Evolutionary conservation across 2,329 filamentous ascomycete genomes (phyloP).

Genomic region (Lasiodiplodia hormozganensis): DNA sequence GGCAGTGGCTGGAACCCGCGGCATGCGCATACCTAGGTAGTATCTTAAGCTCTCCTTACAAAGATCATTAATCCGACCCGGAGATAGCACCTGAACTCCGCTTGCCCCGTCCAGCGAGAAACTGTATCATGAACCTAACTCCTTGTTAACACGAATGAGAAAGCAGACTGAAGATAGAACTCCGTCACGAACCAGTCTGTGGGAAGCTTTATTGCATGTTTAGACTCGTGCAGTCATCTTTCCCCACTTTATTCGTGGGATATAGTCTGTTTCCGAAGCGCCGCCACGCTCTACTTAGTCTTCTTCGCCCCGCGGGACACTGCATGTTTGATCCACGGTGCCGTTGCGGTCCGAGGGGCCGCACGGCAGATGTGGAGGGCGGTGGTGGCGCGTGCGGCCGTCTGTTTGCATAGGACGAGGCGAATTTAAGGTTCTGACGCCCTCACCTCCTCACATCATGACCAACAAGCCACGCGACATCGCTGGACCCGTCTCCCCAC

Average conservation of each 20-base stretch:
- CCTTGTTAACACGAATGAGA: background rate
- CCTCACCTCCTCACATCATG: background rate
- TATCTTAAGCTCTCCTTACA: background rate
- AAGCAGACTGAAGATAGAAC: background rate
- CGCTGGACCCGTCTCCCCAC: constrained; percentile 9
- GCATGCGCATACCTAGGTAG: too few relatives aligned
- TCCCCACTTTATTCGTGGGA: background rate
- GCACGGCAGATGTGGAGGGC: background rate
- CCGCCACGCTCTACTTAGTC: background rate
- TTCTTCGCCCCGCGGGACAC: background rate
- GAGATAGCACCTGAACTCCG: background rate
- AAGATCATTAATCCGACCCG: background rate
- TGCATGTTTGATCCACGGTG: background rate
- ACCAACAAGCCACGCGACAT: background rate
- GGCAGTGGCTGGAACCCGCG: background rate
- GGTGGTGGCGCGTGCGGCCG: background rate
- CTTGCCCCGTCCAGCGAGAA: background rate
- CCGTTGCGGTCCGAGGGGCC: constrained; percentile 4
- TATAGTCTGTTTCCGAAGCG: background rate
- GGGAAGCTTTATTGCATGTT: too few relatives aligned
- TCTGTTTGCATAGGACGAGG: background rate
- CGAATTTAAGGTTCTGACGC: constrained; percentile 22
- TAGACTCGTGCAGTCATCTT: background rate
- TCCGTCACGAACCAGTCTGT: background rate
- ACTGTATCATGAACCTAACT: background rate